Conservation (phyloP, 495 filamentous ascomycete genomes). For the Bombardia bombarda region DNA sequence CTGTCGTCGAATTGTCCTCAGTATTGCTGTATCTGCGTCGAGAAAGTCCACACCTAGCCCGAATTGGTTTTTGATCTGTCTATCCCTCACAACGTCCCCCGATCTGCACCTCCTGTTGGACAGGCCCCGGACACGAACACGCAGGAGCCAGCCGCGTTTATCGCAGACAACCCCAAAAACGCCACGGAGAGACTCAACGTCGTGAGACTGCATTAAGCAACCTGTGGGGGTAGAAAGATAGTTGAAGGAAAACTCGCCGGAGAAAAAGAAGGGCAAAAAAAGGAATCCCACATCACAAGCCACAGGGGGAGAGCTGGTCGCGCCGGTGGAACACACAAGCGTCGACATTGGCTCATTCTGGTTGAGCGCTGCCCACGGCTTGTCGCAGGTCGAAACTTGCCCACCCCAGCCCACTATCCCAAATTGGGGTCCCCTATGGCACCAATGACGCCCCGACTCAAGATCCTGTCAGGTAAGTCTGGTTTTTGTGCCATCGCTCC, state of each 20-base stretch:
- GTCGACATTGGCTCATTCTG: conserved; percentile 14
- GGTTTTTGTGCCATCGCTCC: conserved; percentile 15
- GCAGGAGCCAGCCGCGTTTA: background rate
- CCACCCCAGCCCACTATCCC: conserved; percentile 30
- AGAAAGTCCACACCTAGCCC: background rate
- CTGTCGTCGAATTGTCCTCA: background rate
- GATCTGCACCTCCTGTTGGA: background rate
- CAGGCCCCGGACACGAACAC: background rate
- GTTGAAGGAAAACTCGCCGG: background rate
- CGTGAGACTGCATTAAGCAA: background rate
- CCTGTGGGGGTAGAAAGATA: background rate
- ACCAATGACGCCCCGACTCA: conserved; percentile 45
- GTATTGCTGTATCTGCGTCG: background rate
- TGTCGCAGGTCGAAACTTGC: conserved; percentile 26
- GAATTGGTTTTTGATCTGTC: background rate
- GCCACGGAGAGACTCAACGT: background rate
- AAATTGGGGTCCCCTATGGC: conserved; percentile 38
- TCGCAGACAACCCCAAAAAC: background rate
- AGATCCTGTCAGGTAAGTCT: conserved; percentile 45
- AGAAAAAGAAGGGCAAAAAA: background rate
- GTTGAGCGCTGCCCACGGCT: conserved; percentile 20
- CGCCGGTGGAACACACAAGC: conserved; percentile 12
- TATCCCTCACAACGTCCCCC: background rate
- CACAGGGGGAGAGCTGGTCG: conserved; percentile 11
- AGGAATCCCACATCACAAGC: background rate